Percentiles rank a stretch among this genome's conserved stretches.
Evolutionary conservation across 1,284 basidiomycete genomes (phyloP).

Genomic region (Pascua sp.): DNA sequence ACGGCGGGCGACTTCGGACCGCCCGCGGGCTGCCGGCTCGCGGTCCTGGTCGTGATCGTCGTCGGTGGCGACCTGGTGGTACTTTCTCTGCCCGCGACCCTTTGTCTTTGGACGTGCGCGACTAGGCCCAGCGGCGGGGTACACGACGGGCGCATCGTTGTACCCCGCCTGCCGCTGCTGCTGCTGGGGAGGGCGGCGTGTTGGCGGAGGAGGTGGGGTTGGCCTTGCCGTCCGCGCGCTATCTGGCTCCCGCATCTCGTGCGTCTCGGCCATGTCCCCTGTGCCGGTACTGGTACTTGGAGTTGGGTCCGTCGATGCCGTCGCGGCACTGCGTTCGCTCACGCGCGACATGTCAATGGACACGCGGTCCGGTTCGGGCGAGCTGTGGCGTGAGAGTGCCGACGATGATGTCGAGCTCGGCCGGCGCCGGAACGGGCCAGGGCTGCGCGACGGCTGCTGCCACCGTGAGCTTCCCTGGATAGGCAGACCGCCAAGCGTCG

Average conservation of each 20-base stretch:
- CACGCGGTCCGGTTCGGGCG: not conserved
- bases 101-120: not conserved
- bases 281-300: no score
- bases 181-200: no score
- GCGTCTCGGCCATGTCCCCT: no score
- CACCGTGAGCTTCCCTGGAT: no score
- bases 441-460: not conserved
- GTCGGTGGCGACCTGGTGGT: conserved; percentile 9
- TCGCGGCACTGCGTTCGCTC: no score
- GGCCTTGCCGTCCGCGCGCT: no score
- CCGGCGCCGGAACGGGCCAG: conserved; percentile 17
- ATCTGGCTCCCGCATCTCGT: no score
- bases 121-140: not conserved
- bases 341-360: no score
- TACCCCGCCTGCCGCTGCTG: not conserved
- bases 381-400: conserved; percentile 1
- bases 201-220: no score
- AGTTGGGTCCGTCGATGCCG: no score
- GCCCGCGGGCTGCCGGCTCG: not conserved
- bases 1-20: conserved; percentile 13
- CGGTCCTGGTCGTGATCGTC: not conserved
- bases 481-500: no score
- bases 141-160: not conserved
- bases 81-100: conserved; percentile 10
- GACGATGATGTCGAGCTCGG: conserved; percentile 8